These are phyloP conservation scores for Ceratorhiza oryzae-sativae DNA, from an alignment of 1,284 basidiomycete genomes.

Conservation along the genomic window DNA sequence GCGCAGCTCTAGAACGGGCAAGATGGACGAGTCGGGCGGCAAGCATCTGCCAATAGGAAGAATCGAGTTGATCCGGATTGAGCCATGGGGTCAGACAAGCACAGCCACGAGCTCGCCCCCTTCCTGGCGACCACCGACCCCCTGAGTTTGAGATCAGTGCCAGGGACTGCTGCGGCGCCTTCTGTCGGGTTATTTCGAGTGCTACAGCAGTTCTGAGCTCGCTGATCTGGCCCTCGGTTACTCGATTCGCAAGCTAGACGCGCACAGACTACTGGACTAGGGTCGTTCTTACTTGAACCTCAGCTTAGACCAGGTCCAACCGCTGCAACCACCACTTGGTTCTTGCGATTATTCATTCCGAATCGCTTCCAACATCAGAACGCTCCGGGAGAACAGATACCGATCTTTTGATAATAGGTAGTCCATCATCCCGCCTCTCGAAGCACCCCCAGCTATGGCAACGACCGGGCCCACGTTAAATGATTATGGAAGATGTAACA, in stretches of 20 bases:
- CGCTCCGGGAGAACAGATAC: not conserved
- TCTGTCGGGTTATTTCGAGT: not conserved
- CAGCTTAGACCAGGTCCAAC: conserved; percentile 16
- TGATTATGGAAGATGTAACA: conserved; percentile 25
- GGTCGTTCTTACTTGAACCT: conserved; percentile 4
- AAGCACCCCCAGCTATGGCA: conserved; percentile 2
- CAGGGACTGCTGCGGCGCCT: not conserved
- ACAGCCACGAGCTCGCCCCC: not conserved
- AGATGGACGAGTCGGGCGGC: conserved; percentile 26
- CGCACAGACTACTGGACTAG: conserved; percentile 11
- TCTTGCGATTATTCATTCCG: not conserved
- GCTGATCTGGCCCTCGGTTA: conserved; percentile 6
- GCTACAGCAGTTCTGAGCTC: not conserved
- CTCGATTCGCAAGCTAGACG: conserved; percentile 1
- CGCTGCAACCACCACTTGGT: not conserved
- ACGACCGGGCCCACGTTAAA: conserved; percentile 15
- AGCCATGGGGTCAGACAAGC: not conserved
- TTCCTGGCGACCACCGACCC: not conserved
- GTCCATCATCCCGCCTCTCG: not conserved
- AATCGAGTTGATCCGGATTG: not conserved
- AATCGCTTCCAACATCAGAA: not conserved
- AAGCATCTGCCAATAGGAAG: conserved; percentile 7
- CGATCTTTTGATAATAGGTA: not conserved
- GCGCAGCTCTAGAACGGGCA: not conserved
- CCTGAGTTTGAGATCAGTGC: not conserved